Evolutionary conservation across 768 basidiomycete species (phyloP), one percentile per base, ranked within the genome.

Genomic region (Termitomyces sp.): DNA sequence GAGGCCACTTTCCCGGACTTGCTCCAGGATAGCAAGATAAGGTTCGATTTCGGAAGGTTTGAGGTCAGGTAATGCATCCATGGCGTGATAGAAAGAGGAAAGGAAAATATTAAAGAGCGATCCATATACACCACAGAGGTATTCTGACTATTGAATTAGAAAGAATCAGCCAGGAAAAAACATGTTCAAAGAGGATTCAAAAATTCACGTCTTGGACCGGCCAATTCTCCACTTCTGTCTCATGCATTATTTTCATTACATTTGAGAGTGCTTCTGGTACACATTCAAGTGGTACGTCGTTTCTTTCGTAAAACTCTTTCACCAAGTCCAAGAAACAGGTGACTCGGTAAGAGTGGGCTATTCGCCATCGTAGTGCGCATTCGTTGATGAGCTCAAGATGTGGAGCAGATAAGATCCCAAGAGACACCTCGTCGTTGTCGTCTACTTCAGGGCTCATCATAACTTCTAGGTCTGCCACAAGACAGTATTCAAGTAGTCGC

Each of bases 221-320:
- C 96, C 97, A 98, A 47, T 83, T 78, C 20, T 88, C 84, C 2
- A 91, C 68, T 8, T 88, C 84, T 35, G 80, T 81, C 61, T 95
- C 93, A 38, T 82, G 77, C 66, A 86, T 77, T 10, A 87, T 84
- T 68, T 89, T 90, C 20, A 79, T 73, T 20, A 96, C 81, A 58
- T 84, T 85, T 48, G 85, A 81, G 50, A 97, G 72, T 12, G 92
- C 96, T 71, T 98, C 97, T 0, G 90, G 90, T 55, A 98, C 85
- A 71, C 97, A 98, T 67, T 96, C 96, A 68, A 96, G 76, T 2
- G 97, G 97, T 5, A 98, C 92, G 62, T 94, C 88, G 62, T 90
- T 88, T 36, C 89, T 83, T 73, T 95, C 91, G 68, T 89, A 97
- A 69, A 94, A 87, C 52, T 88, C 85, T 62, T 86, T 88, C 55